These are phyloP conservation scores for Phytophthora pseudosyringae DNA, from an alignment of 352 stramenopile genomes.

Conservation along the genomic window DNA sequence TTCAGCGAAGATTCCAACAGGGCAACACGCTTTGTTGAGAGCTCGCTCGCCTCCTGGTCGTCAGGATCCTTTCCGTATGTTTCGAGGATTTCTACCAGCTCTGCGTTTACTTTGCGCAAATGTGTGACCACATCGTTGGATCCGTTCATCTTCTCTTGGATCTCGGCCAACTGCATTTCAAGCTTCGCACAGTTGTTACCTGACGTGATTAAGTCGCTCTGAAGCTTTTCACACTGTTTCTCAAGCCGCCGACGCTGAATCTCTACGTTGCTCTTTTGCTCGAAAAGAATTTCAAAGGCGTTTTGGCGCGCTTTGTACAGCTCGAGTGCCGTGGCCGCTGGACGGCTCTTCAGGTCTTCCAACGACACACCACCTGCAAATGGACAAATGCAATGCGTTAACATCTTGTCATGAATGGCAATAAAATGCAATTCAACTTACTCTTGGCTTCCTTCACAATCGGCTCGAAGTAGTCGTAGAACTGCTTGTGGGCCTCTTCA, in stretches of 20 bases:
- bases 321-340: conserved; percentile 53
- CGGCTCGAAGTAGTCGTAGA: conserved; percentile 54
- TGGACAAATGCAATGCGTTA: conserved; percentile 14
- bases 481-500: conserved; percentile 52
- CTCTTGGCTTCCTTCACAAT: conserved; percentile 54
- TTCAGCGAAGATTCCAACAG: conserved; percentile 58
- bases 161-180: conserved; percentile 50
- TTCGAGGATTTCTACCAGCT: conserved; percentile 68
- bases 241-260: conserved; percentile 57
- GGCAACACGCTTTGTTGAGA: conserved; percentile 41
- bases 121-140: conserved; percentile 47
- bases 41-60: conserved; percentile 33
- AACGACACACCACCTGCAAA: conserved; percentile 44
- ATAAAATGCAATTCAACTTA: conserved; percentile 25
- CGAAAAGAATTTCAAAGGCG: conserved; percentile 63
- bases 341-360: conserved; percentile 51
- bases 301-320: conserved; percentile 66
- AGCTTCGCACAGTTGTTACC: conserved; percentile 56
- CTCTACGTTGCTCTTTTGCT: conserved; percentile 60
- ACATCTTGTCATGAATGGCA: background rate
- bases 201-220: conserved; percentile 51
- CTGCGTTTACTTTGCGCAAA: conserved; percentile 61
- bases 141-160: conserved; percentile 52
- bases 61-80: conserved; percentile 65
- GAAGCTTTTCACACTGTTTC: conserved; percentile 57